phyloP scores from a whole-genome alignment of 1,284 basidiomycete genomes.

The Trichosporon asahii region DNA sequence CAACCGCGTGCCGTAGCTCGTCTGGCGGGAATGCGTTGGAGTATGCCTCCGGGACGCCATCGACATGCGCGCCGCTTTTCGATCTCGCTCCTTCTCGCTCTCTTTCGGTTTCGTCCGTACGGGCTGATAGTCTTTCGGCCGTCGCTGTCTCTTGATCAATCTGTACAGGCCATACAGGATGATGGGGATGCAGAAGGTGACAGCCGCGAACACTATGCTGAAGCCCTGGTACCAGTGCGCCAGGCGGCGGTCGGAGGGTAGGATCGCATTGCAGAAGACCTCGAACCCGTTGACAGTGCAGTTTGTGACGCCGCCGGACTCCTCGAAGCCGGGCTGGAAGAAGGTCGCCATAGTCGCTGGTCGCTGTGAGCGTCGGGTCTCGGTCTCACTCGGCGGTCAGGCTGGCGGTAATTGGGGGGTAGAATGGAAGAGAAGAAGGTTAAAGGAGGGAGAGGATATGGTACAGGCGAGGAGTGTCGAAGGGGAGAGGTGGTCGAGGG shows the following conservation, averaged over 20 bases:
- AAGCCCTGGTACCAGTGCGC: conserved; percentile 15
- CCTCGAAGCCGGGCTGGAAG: conserved; percentile 17
- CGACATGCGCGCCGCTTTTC: background rate
- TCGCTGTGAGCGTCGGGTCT: background rate
- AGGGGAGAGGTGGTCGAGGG: background rate
- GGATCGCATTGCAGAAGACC: conserved; percentile 15
- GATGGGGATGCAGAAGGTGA: background rate
- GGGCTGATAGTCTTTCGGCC: background rate
- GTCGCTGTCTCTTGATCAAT: background rate
- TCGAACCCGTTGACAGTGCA: conserved; percentile 9
- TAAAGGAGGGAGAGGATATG: background rate
- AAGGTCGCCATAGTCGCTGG: conserved; percentile 14
- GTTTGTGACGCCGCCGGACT: background rate
- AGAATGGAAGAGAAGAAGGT: background rate
- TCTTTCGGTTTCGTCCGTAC: background rate
- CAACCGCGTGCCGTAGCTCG: background rate
- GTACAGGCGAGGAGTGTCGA: background rate
- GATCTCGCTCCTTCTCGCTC: background rate
- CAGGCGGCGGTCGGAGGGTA: conserved; percentile 5
- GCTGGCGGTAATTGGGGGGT: background rate
- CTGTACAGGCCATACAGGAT: conserved; percentile 6
- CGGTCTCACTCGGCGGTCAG: background rate
- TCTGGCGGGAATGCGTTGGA: background rate
- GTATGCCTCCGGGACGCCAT: background rate
- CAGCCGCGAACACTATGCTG: background rate